Evolutionary conservation across 352 stramenopile genomes (phyloP).

Genomic region (Hyaloperonospora brassicae): DNA sequence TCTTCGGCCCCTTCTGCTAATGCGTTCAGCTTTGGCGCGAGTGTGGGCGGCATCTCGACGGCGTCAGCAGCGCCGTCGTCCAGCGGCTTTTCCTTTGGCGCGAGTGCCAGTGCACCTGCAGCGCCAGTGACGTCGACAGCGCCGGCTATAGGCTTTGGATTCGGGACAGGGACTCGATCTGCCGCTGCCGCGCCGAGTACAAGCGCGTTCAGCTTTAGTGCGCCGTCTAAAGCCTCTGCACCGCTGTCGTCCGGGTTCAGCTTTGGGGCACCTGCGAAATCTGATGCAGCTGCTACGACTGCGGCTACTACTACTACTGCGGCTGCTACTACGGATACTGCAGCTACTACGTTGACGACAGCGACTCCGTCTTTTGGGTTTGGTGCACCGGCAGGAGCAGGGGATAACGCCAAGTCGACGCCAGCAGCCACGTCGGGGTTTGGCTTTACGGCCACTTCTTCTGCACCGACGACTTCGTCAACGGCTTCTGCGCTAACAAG

Average conservation of each 20-base stretch:
- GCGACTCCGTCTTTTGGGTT: too few relatives aligned
- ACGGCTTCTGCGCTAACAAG: too few relatives aligned
- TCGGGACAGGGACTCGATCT: slow-evolving; percentile 8
- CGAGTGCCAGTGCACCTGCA: slow-evolving; percentile 5
- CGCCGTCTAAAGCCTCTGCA: slow-evolving; percentile 8
- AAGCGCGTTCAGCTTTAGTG: background rate
- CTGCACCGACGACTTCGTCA: too few relatives aligned
- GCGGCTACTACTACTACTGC: too few relatives aligned
- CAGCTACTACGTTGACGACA: too few relatives aligned
- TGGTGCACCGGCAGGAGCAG: too few relatives aligned
- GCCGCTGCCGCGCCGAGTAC: background rate
- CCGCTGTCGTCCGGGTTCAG: slow-evolving; percentile 12
- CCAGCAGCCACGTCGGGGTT: too few relatives aligned
- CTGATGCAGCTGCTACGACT: too few relatives aligned
- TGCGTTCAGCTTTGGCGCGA: background rate
- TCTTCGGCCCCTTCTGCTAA: slow-evolving; percentile 8
- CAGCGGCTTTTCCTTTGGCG: slow-evolving; percentile 27
- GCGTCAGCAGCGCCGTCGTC: slow-evolving; percentile 10
- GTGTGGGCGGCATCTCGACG: too few relatives aligned
- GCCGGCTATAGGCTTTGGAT: slow-evolving; percentile 18
- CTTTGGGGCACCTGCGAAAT: slow-evolving; percentile 11
- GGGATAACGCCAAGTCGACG: too few relatives aligned
- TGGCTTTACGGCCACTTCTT: too few relatives aligned
- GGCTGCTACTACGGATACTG: too few relatives aligned
- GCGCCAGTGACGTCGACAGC: slow-evolving; percentile 4